Evolutionary conservation across 208 protist species (phyloP), one percentile per base, ranked within the genome.

Genomic region (Crithidia bombi): DNA sequence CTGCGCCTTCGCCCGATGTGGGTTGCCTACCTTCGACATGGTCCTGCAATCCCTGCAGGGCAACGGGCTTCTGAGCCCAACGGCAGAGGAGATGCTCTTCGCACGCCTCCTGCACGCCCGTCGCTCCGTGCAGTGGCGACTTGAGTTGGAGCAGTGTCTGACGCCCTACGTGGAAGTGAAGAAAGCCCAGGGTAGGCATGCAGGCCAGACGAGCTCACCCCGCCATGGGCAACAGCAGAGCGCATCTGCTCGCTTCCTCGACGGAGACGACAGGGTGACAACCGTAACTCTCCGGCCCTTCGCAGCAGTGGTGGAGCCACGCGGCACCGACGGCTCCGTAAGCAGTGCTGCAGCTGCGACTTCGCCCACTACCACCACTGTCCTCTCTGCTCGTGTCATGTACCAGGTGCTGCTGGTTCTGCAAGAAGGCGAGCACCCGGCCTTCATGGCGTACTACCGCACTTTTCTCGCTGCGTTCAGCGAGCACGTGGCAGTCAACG

Each of bases 371-470:
- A 11, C 7, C 21, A 38, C 41, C 21, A 67, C 65, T 28, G 74
- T 78, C 25, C 66, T 90, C 26, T 87, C 90, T 28, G 32, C 77
- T n/a, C 78, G 90, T 11, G 89, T 90, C 59, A 61, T 81, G 23
- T 44, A 83, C 62, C 75, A 83, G 43, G 32, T 87, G 19, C 71
- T 95, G 70, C 79, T 87, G 30, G 59, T 91, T 17, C 68, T 95
- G 33, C 87, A 95, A 51, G 90, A 93, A 65, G 65, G 67, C 35
- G 87, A 92, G 65, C 79, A 93, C 61, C 38, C 78, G 3, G 43
- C 41, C 12, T 93, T 92, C 63, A 81, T 92, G 70, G 52, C 72
- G 6, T 91, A 90, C 67, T 95, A 93, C 73, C 81, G 57, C 32
- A 58, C 71, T 32, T 82, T 89, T 30, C 70, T 85, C 32, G 10